These are phyloP conservation scores for Conticribra guillardii DNA, from an alignment of 108 stramenopile genomes.

Conservation along the genomic window DNA sequence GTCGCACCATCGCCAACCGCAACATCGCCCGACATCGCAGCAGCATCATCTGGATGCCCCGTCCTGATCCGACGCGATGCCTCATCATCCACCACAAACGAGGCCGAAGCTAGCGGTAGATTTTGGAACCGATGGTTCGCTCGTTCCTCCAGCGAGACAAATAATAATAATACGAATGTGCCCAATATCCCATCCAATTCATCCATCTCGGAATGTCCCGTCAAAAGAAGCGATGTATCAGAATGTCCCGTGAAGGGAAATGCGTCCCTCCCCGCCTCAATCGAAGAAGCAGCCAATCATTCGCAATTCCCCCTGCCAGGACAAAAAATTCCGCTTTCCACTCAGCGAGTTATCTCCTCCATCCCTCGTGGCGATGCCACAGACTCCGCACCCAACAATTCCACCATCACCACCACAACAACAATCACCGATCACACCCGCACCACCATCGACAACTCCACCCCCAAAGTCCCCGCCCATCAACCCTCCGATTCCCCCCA, in stretches of 20 bases:
- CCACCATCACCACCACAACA: background rate
- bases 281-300: conserved; percentile 82
- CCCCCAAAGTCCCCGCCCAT: conserved; percentile 30
- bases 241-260: conserved; percentile 33
- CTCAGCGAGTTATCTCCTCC: conserved; percentile 67
- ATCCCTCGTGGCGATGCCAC: conserved; percentile 71
- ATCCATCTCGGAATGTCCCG: background rate
- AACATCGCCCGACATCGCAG: conserved; percentile 1
- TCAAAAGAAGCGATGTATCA: background rate
- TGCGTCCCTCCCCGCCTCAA: conserved; percentile 58
- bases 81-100: conserved; percentile 2
- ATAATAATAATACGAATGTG: too few species aligned
- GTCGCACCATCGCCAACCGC: background rate
- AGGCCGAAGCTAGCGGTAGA: conserved; percentile 15
- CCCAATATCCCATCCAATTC: background rate
- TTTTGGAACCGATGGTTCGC: conserved; percentile 41
- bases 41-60: conserved; percentile 35
- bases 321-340: conserved; percentile 76
- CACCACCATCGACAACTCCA: too few species aligned
- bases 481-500: conserved; percentile 33
- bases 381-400: conserved; percentile 4
- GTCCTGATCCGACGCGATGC: conserved; percentile 24
- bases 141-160: background rate
- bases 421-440: too few species aligned
- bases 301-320: conserved; percentile 77